Evolutionary conservation across 352 stramenopile species (phyloP).

Genomic region (Phytophthora tentaculata): DNA sequence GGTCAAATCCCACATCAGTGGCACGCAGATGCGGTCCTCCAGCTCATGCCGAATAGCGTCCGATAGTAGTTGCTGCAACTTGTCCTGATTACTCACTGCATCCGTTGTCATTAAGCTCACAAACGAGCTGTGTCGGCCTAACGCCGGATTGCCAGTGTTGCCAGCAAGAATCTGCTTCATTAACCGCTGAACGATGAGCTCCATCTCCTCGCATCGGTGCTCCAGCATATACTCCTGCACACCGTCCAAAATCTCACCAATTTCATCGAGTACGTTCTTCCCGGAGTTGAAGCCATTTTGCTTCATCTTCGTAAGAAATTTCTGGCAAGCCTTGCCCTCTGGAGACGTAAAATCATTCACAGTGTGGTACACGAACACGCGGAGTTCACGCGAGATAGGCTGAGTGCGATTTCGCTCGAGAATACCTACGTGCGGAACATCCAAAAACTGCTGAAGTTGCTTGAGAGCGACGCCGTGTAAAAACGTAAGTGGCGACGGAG

Average conservation of each 20-base stretch:
- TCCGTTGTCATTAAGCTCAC: slow-evolving; percentile 68
- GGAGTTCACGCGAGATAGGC: slow-evolving; percentile 74
- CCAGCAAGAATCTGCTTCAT: slow-evolving; percentile 49
- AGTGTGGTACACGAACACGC: slow-evolving; percentile 83
- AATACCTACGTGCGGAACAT: slow-evolving; percentile 74
- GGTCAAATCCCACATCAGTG: slow-evolving; percentile 67
- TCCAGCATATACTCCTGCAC: slow-evolving; percentile 90
- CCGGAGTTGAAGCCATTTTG: slow-evolving; percentile 46
- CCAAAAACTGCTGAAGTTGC: slow-evolving; percentile 83
- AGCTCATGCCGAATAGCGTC: slow-evolving; percentile 86
- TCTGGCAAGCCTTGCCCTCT: slow-evolving; percentile 79
- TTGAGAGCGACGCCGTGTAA: slow-evolving; percentile 76
- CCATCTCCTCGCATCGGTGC: slow-evolving; percentile 84
- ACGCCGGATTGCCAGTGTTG: slow-evolving; percentile 17
- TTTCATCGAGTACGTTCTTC: slow-evolving; percentile 73
- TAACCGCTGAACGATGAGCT: slow-evolving; percentile 62
- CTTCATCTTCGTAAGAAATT: slow-evolving; percentile 73
- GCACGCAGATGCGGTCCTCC: slow-evolving; percentile 82
- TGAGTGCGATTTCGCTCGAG: slow-evolving; percentile 82
- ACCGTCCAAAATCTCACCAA: slow-evolving; percentile 79
- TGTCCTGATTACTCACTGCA: slow-evolving; percentile 72
- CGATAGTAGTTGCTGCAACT: slow-evolving; percentile 77
- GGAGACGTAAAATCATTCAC: slow-evolving; percentile 79
- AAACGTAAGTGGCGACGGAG: slow-evolving; percentile 77
- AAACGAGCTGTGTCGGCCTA: slow-evolving; percentile 68